Evolutionary conservation across 768 basidiomycete species (phyloP).

Genomic region (Xanthoconium stramineum): DNA sequence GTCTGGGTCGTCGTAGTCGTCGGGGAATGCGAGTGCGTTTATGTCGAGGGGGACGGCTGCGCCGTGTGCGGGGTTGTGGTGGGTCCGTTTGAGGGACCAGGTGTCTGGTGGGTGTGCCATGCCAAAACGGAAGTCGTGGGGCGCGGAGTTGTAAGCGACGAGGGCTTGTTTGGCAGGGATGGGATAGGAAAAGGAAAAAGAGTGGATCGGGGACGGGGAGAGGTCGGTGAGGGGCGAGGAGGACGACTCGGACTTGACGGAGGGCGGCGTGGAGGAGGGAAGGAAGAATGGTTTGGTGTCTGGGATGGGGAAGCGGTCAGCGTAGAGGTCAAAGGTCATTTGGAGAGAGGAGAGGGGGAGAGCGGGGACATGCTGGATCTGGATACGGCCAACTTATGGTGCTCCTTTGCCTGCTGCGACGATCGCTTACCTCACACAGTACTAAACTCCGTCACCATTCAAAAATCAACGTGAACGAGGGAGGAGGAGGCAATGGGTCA

Average conservation of each 20-base stretch:
- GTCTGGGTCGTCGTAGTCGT: constrained; percentile 62
- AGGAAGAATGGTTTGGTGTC: constrained; percentile 1
- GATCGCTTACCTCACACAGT: constrained; percentile 1
- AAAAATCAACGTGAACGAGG: neutral
- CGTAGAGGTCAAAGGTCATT: constrained; percentile 26
- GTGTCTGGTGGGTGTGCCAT: constrained; percentile 25
- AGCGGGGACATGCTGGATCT: neutral
- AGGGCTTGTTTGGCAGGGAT: neutral
- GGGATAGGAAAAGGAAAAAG: constrained; percentile 26
- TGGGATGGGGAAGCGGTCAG: constrained; percentile 17
- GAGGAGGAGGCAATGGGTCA: neutral
- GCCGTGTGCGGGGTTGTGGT: constrained; percentile 2
- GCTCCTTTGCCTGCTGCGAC: constrained; percentile 6
- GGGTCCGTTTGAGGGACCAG: constrained; percentile 23
- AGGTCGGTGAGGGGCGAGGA: constrained; percentile 21
- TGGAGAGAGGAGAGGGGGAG: neutral
- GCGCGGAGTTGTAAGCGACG: neutral
- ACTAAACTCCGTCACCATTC: neutral
- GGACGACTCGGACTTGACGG: constrained; percentile 31
- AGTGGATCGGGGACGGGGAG: constrained; percentile 18
- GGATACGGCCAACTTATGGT: neutral
- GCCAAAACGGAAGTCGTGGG: constrained; percentile 24
- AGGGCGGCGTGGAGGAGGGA: constrained; percentile 10
- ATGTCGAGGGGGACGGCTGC: constrained; percentile 23
- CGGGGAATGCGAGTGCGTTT: constrained; percentile 44